phyloP scores from a whole-genome alignment of 2,329 filamentous ascomycete genomes.

The Exutisphaerella laricina region DNA sequence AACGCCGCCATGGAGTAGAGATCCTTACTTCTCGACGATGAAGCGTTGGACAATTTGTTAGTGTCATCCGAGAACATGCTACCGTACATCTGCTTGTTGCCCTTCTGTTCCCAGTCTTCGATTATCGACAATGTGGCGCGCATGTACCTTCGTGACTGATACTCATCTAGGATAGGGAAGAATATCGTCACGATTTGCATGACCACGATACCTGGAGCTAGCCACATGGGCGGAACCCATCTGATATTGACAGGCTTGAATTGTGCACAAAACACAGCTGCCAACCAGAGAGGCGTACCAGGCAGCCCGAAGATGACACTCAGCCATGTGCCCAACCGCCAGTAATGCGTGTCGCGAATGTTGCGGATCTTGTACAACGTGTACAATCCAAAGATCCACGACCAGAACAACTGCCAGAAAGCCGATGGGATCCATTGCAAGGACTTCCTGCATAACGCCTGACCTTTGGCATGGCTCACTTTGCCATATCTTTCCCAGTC shows the following conservation, averaged over 20 bases:
- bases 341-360: slow-evolving; percentile 61
- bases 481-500: slow-evolving; percentile 24
- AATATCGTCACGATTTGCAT: slow-evolving; percentile 61
- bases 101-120: slow-evolving; percentile 15
- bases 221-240: slow-evolving; percentile 59
- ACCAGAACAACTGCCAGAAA: slow-evolving; percentile 60
- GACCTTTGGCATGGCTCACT: slow-evolving; percentile 21
- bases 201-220: slow-evolving; percentile 56
- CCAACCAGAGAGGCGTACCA: slow-evolving; percentile 62
- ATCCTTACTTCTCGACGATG: slow-evolving; percentile 15
- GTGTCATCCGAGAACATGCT: slow-evolving; percentile 1
- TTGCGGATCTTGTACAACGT: slow-evolving; percentile 57
- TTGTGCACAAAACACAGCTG: slow-evolving; percentile 49
- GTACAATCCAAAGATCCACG: slow-evolving; percentile 56
- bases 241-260: slow-evolving; percentile 45
- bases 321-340: slow-evolving; percentile 58
- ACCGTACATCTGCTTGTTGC: background rate
- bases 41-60: slow-evolving; percentile 6
- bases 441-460: slow-evolving; percentile 33
- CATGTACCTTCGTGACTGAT: slow-evolving; percentile 33
- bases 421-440: slow-evolving; percentile 59
- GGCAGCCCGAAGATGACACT: slow-evolving; percentile 50
- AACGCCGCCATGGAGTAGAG: slow-evolving; percentile 57
- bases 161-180: slow-evolving; percentile 56
- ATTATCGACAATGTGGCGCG: slow-evolving; percentile 34